These are phyloP conservation scores for Xylaria flabelliformis DNA, from an alignment of 495 filamentous ascomycete species.

Conservation along the genomic window DNA sequence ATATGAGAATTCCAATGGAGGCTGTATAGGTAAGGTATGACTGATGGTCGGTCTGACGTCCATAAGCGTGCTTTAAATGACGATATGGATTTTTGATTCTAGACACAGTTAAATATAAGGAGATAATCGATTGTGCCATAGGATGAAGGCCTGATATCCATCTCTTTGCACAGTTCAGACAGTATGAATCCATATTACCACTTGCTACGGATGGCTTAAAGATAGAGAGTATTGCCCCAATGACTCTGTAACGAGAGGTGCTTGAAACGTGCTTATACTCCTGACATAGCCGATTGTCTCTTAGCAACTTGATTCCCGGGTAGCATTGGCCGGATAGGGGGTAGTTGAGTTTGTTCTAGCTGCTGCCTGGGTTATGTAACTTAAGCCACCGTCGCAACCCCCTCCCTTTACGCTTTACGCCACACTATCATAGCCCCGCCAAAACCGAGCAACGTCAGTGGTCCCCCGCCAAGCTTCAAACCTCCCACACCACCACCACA, in stretches of 20 bases:
- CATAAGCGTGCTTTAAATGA: background rate
- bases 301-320: background rate
- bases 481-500: slow-evolving; percentile 5
- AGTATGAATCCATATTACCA: background rate
- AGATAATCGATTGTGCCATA: background rate
- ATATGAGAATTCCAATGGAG: background rate
- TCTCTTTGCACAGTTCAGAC: too few species aligned
- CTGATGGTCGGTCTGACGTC: too few species aligned
- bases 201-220: background rate
- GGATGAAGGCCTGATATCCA: too few species aligned
- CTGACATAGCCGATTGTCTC: background rate
- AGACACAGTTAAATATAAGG: background rate
- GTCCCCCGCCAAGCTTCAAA: slow-evolving; percentile 18
- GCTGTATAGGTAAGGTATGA: too few species aligned
- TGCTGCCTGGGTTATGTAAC: background rate
- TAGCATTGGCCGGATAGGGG: slow-evolving; percentile 9
- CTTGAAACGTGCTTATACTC: background rate
- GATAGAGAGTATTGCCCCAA: background rate
- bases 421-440: slow-evolving; percentile 9
- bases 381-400: background rate
- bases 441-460: slow-evolving; percentile 24
- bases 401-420: slow-evolving; percentile 7
- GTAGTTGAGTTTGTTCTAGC: background rate
- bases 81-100: background rate
- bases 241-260: background rate